Base-by-base conservation (phyloP, 2,329 filamentous ascomycete species). In the Akanthomyces dipterigenus region DNA sequence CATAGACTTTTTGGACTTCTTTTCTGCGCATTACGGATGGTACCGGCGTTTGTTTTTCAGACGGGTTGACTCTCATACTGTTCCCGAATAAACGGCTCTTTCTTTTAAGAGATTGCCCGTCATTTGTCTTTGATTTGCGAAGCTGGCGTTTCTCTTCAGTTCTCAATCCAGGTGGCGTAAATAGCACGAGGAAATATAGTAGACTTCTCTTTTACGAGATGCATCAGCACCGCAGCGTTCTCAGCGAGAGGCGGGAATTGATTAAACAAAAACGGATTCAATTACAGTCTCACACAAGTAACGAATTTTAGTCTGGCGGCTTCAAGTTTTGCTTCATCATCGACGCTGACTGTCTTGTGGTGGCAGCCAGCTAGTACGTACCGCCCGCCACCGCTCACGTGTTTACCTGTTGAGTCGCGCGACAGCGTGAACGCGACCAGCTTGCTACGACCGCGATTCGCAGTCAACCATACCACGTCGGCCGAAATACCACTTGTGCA, bases 1-100 rank as follows among this genome's bases (percentile, higher is more conserved):
- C 71, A 75, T 76, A 76, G 73, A 76, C 67, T 66, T 67, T 65
- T 66, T 67, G 66, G 67, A 65, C 68, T 65, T 64, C 67, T 68
- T 70, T 65, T 62, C 63, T 70, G 63, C 65, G 67, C 64, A 66
- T 67, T 65, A 62, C 65, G 70, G 50, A 65, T 67, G 66, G 70
- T 62, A 63, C 59, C 31, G 72, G 71, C 70, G 71, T 75, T 75
- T 61, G n/a, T 26, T 67, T 66, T 43, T 57, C 53, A 36, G 18
- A 16, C 12, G 45, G 8, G 56, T 61, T 62, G 42, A 49, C 20
- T 34, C 12, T 48, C 20, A 18, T 60, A 5, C n/a, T 12, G 18
- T 36, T 55, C 20, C 46, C 40, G 42, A 49, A 28, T 43, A 48
- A 60, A 14, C 20, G 14, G 22, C 31, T 53, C 8, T 7, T 42